Evolutionary conservation across 495 filamentous ascomycete genomes (phyloP).

Genomic region (Xylaria longipes): DNA sequence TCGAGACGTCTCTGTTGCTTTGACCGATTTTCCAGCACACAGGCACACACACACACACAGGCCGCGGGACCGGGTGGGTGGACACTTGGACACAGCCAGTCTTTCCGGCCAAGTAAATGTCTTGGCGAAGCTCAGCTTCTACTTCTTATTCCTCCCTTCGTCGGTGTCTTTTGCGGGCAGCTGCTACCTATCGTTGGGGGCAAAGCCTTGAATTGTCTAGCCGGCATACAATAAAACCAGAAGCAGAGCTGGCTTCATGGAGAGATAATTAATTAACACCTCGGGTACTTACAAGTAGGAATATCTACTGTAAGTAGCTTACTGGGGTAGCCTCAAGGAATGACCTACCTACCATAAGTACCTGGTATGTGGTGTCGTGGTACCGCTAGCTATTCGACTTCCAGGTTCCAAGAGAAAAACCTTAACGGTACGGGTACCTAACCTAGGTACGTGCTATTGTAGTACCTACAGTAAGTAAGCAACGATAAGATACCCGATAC

Average conservation of each 20-base stretch:
- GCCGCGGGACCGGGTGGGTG: slow-evolving; percentile 13
- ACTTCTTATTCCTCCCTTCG: neutral
- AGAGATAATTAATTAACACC: neutral
- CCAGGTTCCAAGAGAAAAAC: too few species aligned
- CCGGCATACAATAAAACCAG: neutral
- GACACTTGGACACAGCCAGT: neutral
- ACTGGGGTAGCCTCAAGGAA: slow-evolving; percentile 5
- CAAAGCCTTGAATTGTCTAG: neutral
- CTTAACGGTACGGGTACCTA: neutral
- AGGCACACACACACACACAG: slow-evolving; percentile 23
- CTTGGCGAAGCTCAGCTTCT: slow-evolving; percentile 16
- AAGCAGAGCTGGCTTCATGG: neutral
- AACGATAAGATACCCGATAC: slow-evolving; percentile 10
- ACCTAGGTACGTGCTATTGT: neutral
- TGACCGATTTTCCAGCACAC: slow-evolving; percentile 38
- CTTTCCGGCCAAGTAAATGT: slow-evolving; percentile 15
- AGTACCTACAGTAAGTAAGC: too few species aligned
- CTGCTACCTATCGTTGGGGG: neutral
- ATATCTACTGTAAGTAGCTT: too few species aligned
- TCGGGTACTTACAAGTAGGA: neutral
- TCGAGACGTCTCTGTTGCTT: slow-evolving; percentile 29
- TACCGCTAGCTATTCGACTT: too few species aligned
- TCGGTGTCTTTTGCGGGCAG: neutral
- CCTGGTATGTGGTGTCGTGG: neutral
- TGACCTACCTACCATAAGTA: slow-evolving; percentile 2